Evolutionary conservation across 345 rosid species (phyloP).

Genomic region (Boechera divaricarpa): DNA sequence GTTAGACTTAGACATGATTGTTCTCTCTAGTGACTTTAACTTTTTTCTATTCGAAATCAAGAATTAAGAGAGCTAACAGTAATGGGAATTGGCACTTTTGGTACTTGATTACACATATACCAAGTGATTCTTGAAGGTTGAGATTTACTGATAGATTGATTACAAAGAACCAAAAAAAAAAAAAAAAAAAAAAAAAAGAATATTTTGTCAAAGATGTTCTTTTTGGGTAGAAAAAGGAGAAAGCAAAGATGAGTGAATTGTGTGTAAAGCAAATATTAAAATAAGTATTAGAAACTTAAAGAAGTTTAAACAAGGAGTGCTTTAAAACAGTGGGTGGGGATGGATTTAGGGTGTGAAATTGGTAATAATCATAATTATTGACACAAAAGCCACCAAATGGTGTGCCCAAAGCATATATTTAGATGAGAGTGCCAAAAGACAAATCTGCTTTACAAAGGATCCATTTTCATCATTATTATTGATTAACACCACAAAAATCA

Average conservation of each 20-base stretch:
- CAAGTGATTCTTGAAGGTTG: conserved; percentile 37
- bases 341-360: conserved; percentile 43
- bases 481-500: conserved; percentile 30
- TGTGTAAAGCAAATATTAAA: conserved; percentile 43
- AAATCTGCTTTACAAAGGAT: conserved; percentile 45
- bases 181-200: background rate
- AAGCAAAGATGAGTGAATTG: conserved; percentile 45
- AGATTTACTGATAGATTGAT: conserved; percentile 31
- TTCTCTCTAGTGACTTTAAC: conserved; percentile 27
- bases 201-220: conserved; percentile 27
- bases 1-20: conserved; percentile 6
- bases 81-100: conserved; percentile 33
- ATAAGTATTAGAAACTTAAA: conserved; percentile 38
- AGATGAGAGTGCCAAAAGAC: conserved; percentile 45
- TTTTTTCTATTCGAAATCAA: conserved; percentile 11
- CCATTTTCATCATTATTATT: conserved; percentile 42
- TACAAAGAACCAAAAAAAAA: background rate
- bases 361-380: conserved; percentile 44
- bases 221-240: conserved; percentile 32
- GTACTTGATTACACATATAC: conserved; percentile 35
- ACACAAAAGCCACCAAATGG: conserved; percentile 43
- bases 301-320: conserved; percentile 39
- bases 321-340: conserved; percentile 43
- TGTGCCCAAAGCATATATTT: conserved; percentile 44
- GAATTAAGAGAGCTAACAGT: conserved; percentile 21